Percentiles rank a stretch among this genome's conserved stretches.
Conservation (phyloP, 441 rosid genomes). For the Francoa sonchifolia region DNA sequence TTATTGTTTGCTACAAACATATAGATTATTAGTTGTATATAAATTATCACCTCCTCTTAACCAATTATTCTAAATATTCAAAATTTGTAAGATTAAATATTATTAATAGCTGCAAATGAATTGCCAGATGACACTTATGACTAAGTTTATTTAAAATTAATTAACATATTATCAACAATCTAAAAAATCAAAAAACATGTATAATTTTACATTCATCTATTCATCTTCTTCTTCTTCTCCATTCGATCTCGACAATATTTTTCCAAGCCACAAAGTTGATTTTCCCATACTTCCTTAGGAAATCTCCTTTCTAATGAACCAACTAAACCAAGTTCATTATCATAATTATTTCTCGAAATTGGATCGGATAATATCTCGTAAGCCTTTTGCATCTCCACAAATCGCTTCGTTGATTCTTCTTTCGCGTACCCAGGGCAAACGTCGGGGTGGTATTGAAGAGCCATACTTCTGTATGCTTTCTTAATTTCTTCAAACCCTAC, state of each 20-base stretch:
- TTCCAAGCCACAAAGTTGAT: conserved; percentile 21
- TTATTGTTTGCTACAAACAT: background rate
- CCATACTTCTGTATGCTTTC: conserved; percentile 41
- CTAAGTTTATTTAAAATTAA: too few relatives aligned
- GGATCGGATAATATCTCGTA: conserved; percentile 40
- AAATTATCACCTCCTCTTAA: background rate
- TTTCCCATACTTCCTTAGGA: conserved; percentile 27
- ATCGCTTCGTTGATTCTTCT: conserved; percentile 28
- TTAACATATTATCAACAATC: background rate
- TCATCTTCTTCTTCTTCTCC: conserved; percentile 11
- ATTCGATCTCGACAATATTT: conserved; percentile 17
- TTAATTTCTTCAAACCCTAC: conserved; percentile 30
- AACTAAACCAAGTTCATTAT: conserved; percentile 19
- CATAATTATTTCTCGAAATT: conserved; percentile 18
- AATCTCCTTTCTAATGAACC: conserved; percentile 11
- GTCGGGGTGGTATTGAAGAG: conserved; percentile 33
- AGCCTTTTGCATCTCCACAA: conserved; percentile 33
- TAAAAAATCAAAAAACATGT: too few relatives aligned
- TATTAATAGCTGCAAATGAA: background rate
- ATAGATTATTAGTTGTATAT: too few relatives aligned
- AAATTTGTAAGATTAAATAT: background rate
- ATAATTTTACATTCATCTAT: background rate
- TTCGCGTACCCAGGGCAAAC: conserved; percentile 23
- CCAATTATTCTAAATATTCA: background rate
- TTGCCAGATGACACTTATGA: too few relatives aligned